Base-by-base conservation (phyloP, 768 basidiomycete genomes). In the Kwoniella shandongensis region DNA sequence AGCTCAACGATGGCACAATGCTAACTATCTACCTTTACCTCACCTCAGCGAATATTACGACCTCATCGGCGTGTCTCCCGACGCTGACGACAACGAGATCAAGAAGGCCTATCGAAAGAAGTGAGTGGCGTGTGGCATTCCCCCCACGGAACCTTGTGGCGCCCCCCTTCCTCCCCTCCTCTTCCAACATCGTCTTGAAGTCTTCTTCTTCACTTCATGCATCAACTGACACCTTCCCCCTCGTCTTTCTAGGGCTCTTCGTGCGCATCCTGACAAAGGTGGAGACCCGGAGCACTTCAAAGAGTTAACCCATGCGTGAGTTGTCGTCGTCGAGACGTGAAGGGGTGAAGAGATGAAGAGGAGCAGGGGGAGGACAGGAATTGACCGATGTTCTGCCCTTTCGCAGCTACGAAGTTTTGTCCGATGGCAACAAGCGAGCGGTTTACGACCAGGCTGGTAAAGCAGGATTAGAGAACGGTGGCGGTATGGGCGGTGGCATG, bases 281-380 rank as follows among this genome's bases (percentile, higher is more conserved):
- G 92, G 92, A 55, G 93, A 96, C 69, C 91, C 91, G 23, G 94
- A 98, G 77, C 78, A 88, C 51, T 98, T 98, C 86, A 97, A 98
- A 75, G 91, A 97, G 75, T 88, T 98, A 35, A 93, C 59, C 13
- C 51, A 54, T 50, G 61, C 61, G 36, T 59, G 38, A 57, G 46
- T 54, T 35, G 5, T n/a, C 59, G 40, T 42, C 44, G 51, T n/a
- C 53, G 29, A 26, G 57, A 36, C 42, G 57, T 22, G 59, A 52
- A 49, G 40, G n/a, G n/a, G n/a, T 6, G 22, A n/a, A 23, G 26
- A 22, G n/a, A 13, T 46, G 44, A 46, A 17, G 44, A 13, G 10
- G 40, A 32, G 32, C 32, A 6, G 32, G n/a, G 20, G n/a, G n/a
- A 11, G 12, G 13, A 25, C n/a, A 15, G 18, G 5, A 8, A 11